A percentile compares a stretch with the other conserved stretches of the same genome.
These are phyloP conservation scores for Austroboletus festivus DNA, from an alignment of 768 basidiomycete genomes.

Conservation along the genomic window DNA sequence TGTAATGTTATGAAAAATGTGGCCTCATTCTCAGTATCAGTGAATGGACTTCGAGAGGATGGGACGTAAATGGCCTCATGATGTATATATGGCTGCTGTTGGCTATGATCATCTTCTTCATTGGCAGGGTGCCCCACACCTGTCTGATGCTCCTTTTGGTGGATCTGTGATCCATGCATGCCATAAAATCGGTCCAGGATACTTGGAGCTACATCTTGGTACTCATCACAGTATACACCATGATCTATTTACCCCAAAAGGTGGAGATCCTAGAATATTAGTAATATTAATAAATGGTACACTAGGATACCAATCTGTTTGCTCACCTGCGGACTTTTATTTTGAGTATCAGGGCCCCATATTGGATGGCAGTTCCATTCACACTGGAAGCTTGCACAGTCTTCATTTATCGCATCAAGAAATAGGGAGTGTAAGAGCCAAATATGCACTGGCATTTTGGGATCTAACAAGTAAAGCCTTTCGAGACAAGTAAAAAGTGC, in stretches of 20 bases:
- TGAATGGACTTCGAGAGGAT: conserved; percentile 7
- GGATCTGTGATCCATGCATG: not conserved
- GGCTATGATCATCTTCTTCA: not conserved
- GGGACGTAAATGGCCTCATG: conserved; percentile 3
- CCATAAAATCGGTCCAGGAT: not conserved
- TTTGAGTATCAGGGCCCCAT: conserved; percentile 1
- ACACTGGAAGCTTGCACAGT: conserved; percentile 32
- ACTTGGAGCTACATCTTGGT: not conserved
- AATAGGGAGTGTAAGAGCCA: conserved; percentile 47
- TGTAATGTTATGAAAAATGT: conserved; percentile 2
- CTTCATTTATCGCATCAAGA: conserved; percentile 36
- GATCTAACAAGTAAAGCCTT: conserved; percentile 32
- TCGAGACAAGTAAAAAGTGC: conserved; percentile 42
- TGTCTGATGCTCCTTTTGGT: not conserved
- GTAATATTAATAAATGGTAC: not conserved
- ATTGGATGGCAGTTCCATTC: conserved; percentile 41
- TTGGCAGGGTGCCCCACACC: not conserved
- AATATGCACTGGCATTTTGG: conserved; percentile 31
- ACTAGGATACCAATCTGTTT: not conserved
- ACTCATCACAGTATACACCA: conserved; percentile 8
- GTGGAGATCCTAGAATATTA: conserved; percentile 3
- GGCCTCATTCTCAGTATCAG: not conserved
- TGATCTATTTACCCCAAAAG: conserved; percentile 12
- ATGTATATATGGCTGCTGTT: not conserved
- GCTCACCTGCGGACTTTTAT: conserved; percentile 9